Percentiles rank a stretch among this genome's conserved stretches.
Evolutionary conservation across 202 grass and related monocot genomes (phyloP).

Genomic region (Setaria italica): DNA sequence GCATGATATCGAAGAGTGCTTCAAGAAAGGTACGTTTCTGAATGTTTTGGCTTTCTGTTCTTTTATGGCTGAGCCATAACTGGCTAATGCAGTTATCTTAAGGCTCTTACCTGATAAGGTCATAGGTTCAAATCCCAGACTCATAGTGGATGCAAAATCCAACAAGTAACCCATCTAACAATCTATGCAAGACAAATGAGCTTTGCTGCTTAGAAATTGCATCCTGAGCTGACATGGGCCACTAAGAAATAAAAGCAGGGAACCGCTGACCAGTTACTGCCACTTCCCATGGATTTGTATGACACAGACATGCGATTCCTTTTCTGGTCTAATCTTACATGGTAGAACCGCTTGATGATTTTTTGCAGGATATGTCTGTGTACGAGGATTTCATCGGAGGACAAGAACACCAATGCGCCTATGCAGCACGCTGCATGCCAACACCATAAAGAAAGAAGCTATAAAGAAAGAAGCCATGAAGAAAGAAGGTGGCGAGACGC

Average conservation of each 20-base stretch:
- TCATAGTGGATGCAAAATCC: background rate
- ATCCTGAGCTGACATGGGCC: background rate
- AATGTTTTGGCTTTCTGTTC: background rate
- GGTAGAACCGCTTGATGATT: background rate
- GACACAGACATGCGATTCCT: background rate
- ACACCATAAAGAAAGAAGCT: slow-evolving; percentile 20
- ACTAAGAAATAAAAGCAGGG: background rate
- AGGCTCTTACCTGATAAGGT: slow-evolving; percentile 20
- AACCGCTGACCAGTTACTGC: background rate
- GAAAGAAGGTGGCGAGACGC: background rate
- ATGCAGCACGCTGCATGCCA: slow-evolving; percentile 40
- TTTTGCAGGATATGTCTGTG: slow-evolving; percentile 50
- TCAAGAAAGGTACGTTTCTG: slow-evolving; percentile 43
- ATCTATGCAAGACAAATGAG: slow-evolving; percentile 2
- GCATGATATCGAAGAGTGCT: slow-evolving; percentile 54
- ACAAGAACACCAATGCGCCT: slow-evolving; percentile 25
- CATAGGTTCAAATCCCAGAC: slow-evolving; percentile 7
- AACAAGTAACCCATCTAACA: slow-evolving; percentile 10
- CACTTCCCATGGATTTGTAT: background rate
- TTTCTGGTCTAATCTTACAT: slow-evolving; percentile 16
- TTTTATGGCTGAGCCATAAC: background rate
- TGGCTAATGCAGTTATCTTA: background rate
- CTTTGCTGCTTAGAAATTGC: slow-evolving; percentile 22
- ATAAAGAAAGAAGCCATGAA: background rate
- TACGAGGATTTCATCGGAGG: slow-evolving; percentile 42